These are phyloP conservation scores for Teratosphaeria zuluensis DNA, from an alignment of 2,329 filamentous ascomycete species.

Conservation along the genomic window DNA sequence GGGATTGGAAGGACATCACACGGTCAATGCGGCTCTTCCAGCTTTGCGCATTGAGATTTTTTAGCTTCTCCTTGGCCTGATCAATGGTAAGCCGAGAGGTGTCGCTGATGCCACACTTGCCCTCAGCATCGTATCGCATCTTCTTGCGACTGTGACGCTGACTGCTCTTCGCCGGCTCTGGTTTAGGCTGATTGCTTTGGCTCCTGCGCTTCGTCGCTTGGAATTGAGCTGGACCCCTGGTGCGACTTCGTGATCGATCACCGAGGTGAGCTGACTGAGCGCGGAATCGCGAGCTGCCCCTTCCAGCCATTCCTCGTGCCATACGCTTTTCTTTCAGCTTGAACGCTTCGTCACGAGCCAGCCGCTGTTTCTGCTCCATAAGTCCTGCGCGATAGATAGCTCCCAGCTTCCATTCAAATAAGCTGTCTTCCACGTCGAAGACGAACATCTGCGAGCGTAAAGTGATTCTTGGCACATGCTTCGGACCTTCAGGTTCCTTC, in stretches of 20 bases:
- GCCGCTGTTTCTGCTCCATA: conserved; percentile 78
- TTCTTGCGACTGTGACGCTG: conserved; percentile 25
- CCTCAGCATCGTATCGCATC: conserved; percentile 70
- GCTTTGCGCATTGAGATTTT: conserved; percentile 73
- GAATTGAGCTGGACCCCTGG: conserved; percentile 5
- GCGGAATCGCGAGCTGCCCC: conserved; percentile 42
- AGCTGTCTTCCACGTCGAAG: conserved; percentile 90
- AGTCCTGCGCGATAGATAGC: conserved; percentile 86
- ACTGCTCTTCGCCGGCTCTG: conserved; percentile 17
- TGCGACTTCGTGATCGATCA: conserved; percentile 25
- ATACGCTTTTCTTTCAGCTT: conserved; percentile 77
- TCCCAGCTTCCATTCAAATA: conserved; percentile 94
- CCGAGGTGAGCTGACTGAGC: conserved; percentile 43
- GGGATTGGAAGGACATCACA: conserved; percentile 57
- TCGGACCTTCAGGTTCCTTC: conserved; percentile 77
- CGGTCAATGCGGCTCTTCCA: conserved; percentile 89
- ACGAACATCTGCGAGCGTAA: conserved; percentile 71
- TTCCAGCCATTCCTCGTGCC: conserved; percentile 49
- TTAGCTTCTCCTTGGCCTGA: conserved; percentile 65
- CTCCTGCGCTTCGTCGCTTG: conserved; percentile 26
- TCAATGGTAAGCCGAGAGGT: conserved; percentile 62
- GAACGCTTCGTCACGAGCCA: conserved; percentile 86
- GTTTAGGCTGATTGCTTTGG: conserved; percentile 24
- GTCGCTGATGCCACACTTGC: conserved; percentile 61
- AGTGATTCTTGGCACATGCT: conserved; percentile 75